phyloP scores from a whole-genome alignment of 2,329 filamentous ascomycete species.

The Phyllosticta paracitricarpa region DNA sequence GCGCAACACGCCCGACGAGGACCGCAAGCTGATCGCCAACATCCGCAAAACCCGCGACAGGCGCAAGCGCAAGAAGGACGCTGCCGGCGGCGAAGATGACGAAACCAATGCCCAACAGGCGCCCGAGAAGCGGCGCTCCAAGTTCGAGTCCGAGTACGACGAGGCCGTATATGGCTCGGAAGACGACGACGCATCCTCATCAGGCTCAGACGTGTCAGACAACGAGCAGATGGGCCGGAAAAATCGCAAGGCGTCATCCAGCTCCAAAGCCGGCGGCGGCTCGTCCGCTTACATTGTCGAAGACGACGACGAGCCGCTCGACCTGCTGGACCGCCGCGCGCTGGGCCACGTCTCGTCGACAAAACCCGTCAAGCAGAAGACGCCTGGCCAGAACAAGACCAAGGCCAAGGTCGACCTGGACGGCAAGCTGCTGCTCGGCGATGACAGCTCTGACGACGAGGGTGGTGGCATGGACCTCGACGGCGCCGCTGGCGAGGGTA shows the following conservation, averaged over 20 bases:
- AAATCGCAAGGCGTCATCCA: constrained; percentile 20
- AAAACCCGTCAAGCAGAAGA: constrained; percentile 57
- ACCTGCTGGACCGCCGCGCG: constrained; percentile 80
- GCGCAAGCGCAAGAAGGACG: constrained; percentile 78
- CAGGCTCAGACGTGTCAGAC: constrained; percentile 52
- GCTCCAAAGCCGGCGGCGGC: constrained; percentile 35
- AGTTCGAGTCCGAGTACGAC: constrained; percentile 89
- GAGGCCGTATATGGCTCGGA: constrained; percentile 76
- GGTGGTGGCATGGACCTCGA: constrained; percentile 39
- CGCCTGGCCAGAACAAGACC: constrained; percentile 31
- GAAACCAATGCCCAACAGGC: constrained; percentile 25
- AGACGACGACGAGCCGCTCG: constrained; percentile 87
- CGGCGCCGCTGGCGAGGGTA: constrained; percentile 26
- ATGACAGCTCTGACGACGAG: constrained; percentile 31
- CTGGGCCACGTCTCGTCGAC: constrained; percentile 90
- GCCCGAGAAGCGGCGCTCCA: constrained; percentile 39
- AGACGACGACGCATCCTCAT: constrained; percentile 44
- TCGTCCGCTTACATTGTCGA: constrained; percentile 71
- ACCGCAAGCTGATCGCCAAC: constrained; percentile 83
- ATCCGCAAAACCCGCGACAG: constrained; percentile 93
- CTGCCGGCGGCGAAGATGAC: constrained; percentile 47
- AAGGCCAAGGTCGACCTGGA: constrained; percentile 65
- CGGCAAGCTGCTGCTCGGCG: constrained; percentile 69
- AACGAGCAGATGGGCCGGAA: constrained; percentile 38
- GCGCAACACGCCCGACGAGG: constrained; percentile 69